Base-by-base conservation (phyloP, 345 rosid species). In the Lumnitzera racemosa region DNA sequence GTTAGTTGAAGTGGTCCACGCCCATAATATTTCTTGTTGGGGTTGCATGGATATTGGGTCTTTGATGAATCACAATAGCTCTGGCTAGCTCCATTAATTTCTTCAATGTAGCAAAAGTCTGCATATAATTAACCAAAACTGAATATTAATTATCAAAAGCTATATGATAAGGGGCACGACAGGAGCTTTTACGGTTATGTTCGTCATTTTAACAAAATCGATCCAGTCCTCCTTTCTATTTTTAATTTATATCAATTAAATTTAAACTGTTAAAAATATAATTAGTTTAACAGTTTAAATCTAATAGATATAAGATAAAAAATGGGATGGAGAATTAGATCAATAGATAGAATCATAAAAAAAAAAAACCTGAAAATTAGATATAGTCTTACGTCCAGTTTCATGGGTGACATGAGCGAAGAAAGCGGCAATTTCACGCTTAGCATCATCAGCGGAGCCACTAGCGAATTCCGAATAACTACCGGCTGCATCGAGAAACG, bases 361-460 rank as follows among this genome's bases (percentile, higher is more conserved):
- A 20, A 10, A 47, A 0, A 25, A 20, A 20, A 20, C 20, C 20
- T 27, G 31, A 1, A 25, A 23, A 46, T 51, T 6, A 5, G 2
- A 49, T 1, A 25, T 55, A 15, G 51, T 51, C 84, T 81, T 83
- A 85, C 96, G 75, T 61, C 91, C 96, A 48, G 96, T 90, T 63
- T 87, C 92, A 61, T 87, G 96, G 0, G 97, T 87, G 66, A 72
- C 83, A 62, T 90, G 96, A 1, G 92, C 95, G 51, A 90, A 90
- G 73, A 83, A 85, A 6, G 89, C 81, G 4, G 96, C 96, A 24
- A 89, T 82, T 71, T 86, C 91, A 9, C 96, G 86, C 68, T 66
- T 82, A 3, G 81, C 73, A 55, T 78, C 87, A 25, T 77, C 86
- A 5, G 15, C 67, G 0, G 78, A 70, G 1, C 91, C 88, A 13